Evolutionary conservation across 2,329 filamentous ascomycete species (phyloP), one percentile per base, ranked within the genome.

Genomic region (Fusarium coffeatum): DNA sequence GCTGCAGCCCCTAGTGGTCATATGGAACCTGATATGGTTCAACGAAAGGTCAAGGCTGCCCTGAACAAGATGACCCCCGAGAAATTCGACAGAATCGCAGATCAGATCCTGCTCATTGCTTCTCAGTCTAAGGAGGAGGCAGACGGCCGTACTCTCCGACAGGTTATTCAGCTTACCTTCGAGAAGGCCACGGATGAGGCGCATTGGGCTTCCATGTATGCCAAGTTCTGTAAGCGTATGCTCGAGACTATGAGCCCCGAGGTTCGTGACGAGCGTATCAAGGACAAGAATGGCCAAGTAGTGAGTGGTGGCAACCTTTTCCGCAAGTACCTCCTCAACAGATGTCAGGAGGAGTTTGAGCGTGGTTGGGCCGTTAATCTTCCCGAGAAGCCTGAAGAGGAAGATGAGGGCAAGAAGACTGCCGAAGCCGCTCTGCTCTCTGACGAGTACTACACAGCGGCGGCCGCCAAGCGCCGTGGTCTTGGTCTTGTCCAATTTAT

Each of bases 11-110:
- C 80, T 11, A 83, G 84, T 53, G 87, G 93, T 75, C 88, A 98
- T 83, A 51, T 51, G 49, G 89, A 97, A 71, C 95, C 96, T 25
- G 93, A 95, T 75, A 89, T 96, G 85, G 96, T 99, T 62, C 96
- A 99, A 84, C 91, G 95, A 74, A 99, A 99, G 90, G 96, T 99
- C 80, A 99, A 99, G 90, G 92, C 94, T 70, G 93, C 93, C 66
- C 86, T 99, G 76, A 99, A 99, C 90, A 99, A 99, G 91, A 98
- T 99, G 96, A 98, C 96, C 0, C 96, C 96, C 1, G 96, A 99
- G 83, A 99, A 98, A 79, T 99, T 99, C 76, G 94, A 97, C 79
- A 94, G 91, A 83, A 97, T 99, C 73, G 89, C 96, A 9, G 92
- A 94, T 68, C 94, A 98, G 80, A 97, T 99, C 68, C 87, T 99